Percentiles rank a stretch among this genome's conserved stretches.
Conservation (phyloP, 192 early-diverging fungal genomes). For the Mortierella alpina region DNA sequence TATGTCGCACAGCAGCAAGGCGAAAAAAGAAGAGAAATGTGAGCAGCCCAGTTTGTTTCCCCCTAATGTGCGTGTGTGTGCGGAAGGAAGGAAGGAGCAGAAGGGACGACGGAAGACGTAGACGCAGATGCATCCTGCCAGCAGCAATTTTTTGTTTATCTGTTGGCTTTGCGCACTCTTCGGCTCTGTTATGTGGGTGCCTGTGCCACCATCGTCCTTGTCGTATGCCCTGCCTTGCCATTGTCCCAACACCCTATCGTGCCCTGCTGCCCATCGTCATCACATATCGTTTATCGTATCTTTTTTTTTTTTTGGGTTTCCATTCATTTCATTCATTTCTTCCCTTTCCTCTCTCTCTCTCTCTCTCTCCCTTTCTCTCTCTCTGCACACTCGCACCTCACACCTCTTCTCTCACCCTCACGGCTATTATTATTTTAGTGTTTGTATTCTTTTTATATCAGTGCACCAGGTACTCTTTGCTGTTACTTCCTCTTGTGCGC, state of each 20-base stretch:
- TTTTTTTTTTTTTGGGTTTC: neutral
- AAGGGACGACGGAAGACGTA: neutral
- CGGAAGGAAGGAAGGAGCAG: neutral
- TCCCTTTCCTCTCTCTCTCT: neutral
- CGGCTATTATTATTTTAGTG: no score
- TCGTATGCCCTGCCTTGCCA: no score
- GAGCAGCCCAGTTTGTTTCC: no score
- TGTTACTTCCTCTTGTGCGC: no score
- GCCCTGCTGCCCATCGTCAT: neutral
- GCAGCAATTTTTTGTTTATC: neutral
- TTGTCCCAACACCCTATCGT: neutral
- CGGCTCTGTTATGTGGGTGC: no score
- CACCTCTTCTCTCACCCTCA: neutral
- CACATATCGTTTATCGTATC: neutral
- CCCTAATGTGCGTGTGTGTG: neutral
- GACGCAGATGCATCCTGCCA: neutral
- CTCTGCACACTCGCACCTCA: neutral
- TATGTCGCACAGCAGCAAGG: no score
- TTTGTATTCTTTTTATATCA: no score
- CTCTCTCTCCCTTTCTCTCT: neutral
- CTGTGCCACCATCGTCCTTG: no score
- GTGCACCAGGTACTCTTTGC: no score
- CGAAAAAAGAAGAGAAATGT: no score
- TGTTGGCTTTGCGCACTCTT: no score
- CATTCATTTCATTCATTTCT: slow-evolving; percentile 4